These are phyloP conservation scores for Fusarium abutilonis DNA, from an alignment of 2,329 filamentous ascomycete species.

Conservation along the genomic window DNA sequence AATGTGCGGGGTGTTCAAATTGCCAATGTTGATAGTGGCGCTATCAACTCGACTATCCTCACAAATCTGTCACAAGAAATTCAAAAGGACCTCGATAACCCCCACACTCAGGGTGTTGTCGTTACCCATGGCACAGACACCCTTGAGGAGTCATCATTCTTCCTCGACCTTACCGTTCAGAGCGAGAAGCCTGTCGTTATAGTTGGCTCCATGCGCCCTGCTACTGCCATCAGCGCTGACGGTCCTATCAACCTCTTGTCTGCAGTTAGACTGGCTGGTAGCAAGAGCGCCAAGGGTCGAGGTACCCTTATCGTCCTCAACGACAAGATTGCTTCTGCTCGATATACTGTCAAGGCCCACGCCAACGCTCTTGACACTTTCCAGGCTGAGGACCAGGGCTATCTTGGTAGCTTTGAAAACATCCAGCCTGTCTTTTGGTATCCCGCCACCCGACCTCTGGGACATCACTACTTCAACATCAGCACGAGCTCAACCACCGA, in stretches of 20 bases:
- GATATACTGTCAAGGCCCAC: slow-evolving; percentile 68
- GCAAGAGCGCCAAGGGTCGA: slow-evolving; percentile 55
- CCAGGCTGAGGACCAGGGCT: slow-evolving; percentile 64
- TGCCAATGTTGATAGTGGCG: slow-evolving; percentile 57
- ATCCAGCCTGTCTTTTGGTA: slow-evolving; percentile 69
- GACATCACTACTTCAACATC: slow-evolving; percentile 57
- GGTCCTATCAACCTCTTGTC: slow-evolving; percentile 69
- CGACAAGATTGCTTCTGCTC: slow-evolving; percentile 66
- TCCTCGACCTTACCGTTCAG: slow-evolving; percentile 65
- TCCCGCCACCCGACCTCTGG: slow-evolving; percentile 57
- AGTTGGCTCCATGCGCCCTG: slow-evolving; percentile 70
- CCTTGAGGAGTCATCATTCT: slow-evolving; percentile 70
- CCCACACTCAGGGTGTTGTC: slow-evolving; percentile 59
- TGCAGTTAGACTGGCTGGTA: slow-evolving; percentile 65
- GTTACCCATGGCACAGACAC: slow-evolving; percentile 73
- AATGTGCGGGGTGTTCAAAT: slow-evolving; percentile 64
- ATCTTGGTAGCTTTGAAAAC: slow-evolving; percentile 66
- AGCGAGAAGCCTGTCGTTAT: slow-evolving; percentile 67
- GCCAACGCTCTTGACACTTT: slow-evolving; percentile 71
- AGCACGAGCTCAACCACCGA: slow-evolving; percentile 39
- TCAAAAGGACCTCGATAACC: slow-evolving; percentile 56
- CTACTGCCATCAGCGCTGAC: slow-evolving; percentile 69
- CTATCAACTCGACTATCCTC: slow-evolving; percentile 59
- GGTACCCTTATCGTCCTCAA: slow-evolving; percentile 69
- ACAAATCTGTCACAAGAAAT: slow-evolving; percentile 59